These are phyloP conservation scores for Tolypocladium ovalisporum DNA, from an alignment of 2,329 filamentous ascomycete genomes.

Conservation along the genomic window DNA sequence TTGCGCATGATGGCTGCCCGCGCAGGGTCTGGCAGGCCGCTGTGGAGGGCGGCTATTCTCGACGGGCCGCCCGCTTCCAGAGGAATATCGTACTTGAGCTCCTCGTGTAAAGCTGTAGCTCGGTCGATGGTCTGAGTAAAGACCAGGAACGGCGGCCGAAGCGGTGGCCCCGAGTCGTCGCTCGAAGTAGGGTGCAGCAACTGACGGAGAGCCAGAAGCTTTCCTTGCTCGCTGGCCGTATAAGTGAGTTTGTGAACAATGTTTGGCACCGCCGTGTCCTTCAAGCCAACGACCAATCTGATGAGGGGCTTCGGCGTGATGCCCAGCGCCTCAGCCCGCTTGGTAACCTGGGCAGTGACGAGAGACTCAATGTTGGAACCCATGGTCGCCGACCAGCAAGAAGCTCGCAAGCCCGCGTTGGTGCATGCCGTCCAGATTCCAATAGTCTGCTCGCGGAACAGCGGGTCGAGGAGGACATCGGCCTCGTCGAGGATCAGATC, in stretches of 20 bases:
- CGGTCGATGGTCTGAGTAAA: slow-evolving; percentile 95
- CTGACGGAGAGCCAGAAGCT: slow-evolving; percentile 82
- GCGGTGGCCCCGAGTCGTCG: slow-evolving; percentile 41
- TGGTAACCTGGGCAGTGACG: slow-evolving; percentile 54
- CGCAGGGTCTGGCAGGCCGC: slow-evolving; percentile 64
- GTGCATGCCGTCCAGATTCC: slow-evolving; percentile 73
- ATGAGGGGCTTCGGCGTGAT: slow-evolving; percentile 45
- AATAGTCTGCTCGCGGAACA: slow-evolving; percentile 84
- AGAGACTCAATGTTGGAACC: slow-evolving; percentile 82
- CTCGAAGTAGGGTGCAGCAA: slow-evolving; percentile 65
- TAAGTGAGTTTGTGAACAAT: slow-evolving; percentile 84
- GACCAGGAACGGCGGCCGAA: slow-evolving; percentile 84
- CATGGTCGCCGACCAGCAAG: slow-evolving; percentile 96
- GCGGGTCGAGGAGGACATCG: slow-evolving; percentile 81
- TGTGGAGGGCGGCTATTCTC: slow-evolving; percentile 83
- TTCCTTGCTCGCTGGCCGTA: slow-evolving; percentile 85
- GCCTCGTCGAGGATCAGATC: slow-evolving; percentile 84
- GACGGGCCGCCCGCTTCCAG: slow-evolving; percentile 73
- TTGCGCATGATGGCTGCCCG: slow-evolving; percentile 76
- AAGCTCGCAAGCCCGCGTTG: slow-evolving; percentile 57
- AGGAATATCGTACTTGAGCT: slow-evolving; percentile 91
- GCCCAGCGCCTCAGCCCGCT: slow-evolving; percentile 32
- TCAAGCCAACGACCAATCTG: slow-evolving; percentile 86
- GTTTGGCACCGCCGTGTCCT: slow-evolving; percentile 90
- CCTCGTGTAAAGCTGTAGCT: slow-evolving; percentile 75